Percentiles rank a stretch among this genome's conserved stretches.
These are phyloP conservation scores for Solanum ossicruentum DNA, from an alignment of 257 asterid genomes.

Conservation along the genomic window DNA sequence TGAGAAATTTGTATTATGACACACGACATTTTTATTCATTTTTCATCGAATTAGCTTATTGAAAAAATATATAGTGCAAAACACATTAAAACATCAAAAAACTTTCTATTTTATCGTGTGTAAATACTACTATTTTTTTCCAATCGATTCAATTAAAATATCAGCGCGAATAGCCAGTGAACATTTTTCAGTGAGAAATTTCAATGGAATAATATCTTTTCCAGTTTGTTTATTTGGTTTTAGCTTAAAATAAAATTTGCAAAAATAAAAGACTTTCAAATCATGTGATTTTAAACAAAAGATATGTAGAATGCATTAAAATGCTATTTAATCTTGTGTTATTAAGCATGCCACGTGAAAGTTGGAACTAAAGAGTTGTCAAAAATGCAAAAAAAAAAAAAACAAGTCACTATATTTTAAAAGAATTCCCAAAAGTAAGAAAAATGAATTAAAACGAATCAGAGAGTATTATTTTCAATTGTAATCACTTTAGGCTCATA, in stretches of 20 bases:
- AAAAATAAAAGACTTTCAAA: not conserved
- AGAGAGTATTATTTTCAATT: not conserved
- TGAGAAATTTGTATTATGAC: not conserved
- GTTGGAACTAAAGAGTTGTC: not conserved
- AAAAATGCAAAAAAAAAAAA: no score
- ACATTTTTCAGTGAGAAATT: not conserved
- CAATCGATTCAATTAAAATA: not conserved
- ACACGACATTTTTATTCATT: not conserved
- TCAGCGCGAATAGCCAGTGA: not conserved
- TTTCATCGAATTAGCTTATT: not conserved
- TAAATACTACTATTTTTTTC: no score
- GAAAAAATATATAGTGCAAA: not conserved
- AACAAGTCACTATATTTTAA: not conserved
- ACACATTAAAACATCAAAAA: not conserved
- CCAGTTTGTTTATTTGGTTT: not conserved
- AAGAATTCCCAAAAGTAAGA: not conserved
- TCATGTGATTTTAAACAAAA: not conserved
- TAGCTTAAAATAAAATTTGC: not conserved
- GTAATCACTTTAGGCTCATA: not conserved
- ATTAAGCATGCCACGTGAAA: not conserved
- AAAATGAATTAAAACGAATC: fast-evolving
- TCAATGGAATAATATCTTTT: not conserved
- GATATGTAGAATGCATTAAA: not conserved
- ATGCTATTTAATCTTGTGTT: not conserved
- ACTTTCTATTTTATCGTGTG: no score